A percentile compares a stretch with the other conserved stretches of the same genome.
phyloP scores from a whole-genome alignment of 2,329 filamentous ascomycete genomes.

The Penicillium sp. region DNA sequence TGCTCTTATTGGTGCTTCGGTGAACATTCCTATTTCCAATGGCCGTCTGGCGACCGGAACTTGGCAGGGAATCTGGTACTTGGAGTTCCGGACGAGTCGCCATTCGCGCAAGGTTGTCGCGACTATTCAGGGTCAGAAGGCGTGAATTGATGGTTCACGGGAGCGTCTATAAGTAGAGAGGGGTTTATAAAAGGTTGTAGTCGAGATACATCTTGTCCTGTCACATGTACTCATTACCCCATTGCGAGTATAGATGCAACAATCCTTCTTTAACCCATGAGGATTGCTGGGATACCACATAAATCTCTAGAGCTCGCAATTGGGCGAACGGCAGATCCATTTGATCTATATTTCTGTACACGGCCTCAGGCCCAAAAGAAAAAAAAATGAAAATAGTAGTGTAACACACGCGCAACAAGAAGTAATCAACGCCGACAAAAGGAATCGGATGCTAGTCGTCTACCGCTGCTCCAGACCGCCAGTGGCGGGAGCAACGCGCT shows the following conservation, averaged over 20 bases:
- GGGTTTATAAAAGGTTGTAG: neutral
- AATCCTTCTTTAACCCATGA: neutral
- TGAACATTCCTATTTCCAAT: slow-evolving; percentile 87
- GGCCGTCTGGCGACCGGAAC: slow-evolving; percentile 70
- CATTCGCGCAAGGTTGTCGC: slow-evolving; percentile 83
- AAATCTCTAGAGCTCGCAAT: slow-evolving; percentile 4
- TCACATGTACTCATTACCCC: neutral
- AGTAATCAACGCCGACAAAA: slow-evolving; percentile 39
- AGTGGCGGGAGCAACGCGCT: slow-evolving; percentile 60
- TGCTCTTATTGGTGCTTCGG: slow-evolving; percentile 80
- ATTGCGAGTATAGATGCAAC: neutral
- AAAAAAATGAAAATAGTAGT: slow-evolving; percentile 11
- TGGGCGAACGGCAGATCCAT: slow-evolving; percentile 27
- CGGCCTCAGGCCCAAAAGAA: slow-evolving; percentile 28
- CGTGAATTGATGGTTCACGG: slow-evolving; percentile 23
- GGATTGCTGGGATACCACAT: neutral
- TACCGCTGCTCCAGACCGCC: slow-evolving; percentile 62
- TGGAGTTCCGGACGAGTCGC: slow-evolving; percentile 78
- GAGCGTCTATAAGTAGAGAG: slow-evolving; percentile 18
- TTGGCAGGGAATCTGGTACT: slow-evolving; percentile 78
- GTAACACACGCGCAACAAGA: slow-evolving; percentile 22
- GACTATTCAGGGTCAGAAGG: slow-evolving; percentile 86
- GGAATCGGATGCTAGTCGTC: slow-evolving; percentile 28
- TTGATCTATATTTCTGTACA: slow-evolving; percentile 40
- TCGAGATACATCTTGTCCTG: neutral